Conservation (phyloP, 179 eudicot species). For the Silene noctiflora region DNA sequence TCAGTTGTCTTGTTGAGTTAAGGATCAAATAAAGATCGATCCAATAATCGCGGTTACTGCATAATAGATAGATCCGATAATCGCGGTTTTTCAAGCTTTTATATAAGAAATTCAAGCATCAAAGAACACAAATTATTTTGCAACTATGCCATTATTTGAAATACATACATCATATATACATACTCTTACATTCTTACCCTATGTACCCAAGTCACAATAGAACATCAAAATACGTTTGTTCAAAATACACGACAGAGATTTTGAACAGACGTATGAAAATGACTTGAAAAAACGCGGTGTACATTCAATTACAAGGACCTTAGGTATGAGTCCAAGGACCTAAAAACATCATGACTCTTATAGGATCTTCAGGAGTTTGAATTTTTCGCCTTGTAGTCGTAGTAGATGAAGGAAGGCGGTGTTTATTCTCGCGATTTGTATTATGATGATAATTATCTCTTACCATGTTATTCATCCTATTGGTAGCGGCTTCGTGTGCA, state of each 20-base stretch:
- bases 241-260: too few species aligned
- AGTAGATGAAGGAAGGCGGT: constrained; percentile 13
- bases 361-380: constrained; percentile 30
- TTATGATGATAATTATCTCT: constrained; percentile 16
- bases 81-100: too few species aligned
- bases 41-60: too few species aligned
- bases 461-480: constrained; percentile 24
- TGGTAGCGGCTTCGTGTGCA: constrained; percentile 22
- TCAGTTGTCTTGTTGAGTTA: too few species aligned
- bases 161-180: not conserved
- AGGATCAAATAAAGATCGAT: too few species aligned
- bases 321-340: constrained; percentile 44
- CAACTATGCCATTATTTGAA: not conserved
- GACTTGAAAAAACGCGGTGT: not conserved
- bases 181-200: constrained; percentile 2
- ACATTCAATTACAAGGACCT: not conserved
- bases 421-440: not conserved
- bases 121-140: not conserved
- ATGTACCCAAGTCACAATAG: not conserved
- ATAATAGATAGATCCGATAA: too few species aligned
- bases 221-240: not conserved
- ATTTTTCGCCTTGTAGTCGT: constrained; percentile 19
- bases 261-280: too few species aligned
- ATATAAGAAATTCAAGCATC: not conserved
- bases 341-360: constrained; percentile 38